Percentiles rank a stretch among this genome's conserved stretches.
Conservation (phyloP, 2,329 filamentous ascomycete species). For the Pseudogymnoascus sp. region DNA sequence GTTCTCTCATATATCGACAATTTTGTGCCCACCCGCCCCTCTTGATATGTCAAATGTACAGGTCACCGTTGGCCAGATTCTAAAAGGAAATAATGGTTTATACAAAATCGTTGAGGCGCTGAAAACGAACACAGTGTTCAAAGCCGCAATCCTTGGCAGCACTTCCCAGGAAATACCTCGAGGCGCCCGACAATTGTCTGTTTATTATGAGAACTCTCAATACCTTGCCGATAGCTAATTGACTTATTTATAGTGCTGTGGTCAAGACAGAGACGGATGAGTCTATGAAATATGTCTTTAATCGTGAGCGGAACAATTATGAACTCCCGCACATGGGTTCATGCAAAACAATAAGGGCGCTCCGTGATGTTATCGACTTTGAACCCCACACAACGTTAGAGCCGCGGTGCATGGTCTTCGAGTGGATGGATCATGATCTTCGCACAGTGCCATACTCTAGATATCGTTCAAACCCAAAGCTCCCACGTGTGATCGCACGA, state of each 20-base stretch:
- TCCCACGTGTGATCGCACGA: slow-evolving; percentile 17
- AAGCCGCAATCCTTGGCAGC: neutral
- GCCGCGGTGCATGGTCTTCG: slow-evolving; percentile 20
- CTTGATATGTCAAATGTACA: neutral
- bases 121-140: neutral
- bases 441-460: slow-evolving; percentile 10
- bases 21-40: neutral
- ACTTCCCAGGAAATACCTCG: neutral
- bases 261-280: slow-evolving; percentile 16
- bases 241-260: slow-evolving; percentile 16
- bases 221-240: slow-evolving; percentile 2
- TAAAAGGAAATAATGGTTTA: neutral
- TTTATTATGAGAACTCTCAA: neutral
- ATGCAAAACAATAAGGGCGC: slow-evolving; percentile 18
- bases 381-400: neutral
- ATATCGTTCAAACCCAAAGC: slow-evolving; percentile 13
- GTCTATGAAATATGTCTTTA: slow-evolving; percentile 14
- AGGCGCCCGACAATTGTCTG: neutral
- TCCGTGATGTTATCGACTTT: slow-evolving; percentile 14
- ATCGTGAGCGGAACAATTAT: slow-evolving; percentile 19
- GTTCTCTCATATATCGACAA: neutral
- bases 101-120: neutral
- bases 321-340: slow-evolving; percentile 14
- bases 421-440: slow-evolving; percentile 22
- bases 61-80: neutral